Evolutionary conservation across 345 rosid species (phyloP).

Genomic region (Camelina hispida): DNA sequence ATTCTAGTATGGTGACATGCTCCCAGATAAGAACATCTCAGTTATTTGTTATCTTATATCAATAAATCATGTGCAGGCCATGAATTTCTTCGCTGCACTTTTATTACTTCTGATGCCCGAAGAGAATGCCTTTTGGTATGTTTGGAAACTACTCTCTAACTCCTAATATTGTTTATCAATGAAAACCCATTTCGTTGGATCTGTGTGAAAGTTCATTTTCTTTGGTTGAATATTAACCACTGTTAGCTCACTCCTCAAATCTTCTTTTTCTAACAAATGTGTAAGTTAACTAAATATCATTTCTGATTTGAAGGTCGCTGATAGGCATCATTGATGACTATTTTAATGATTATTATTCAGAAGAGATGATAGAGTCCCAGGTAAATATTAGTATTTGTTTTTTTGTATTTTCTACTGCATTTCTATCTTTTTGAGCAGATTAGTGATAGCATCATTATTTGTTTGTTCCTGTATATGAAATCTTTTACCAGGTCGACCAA

Average conservation of each 20-base stretch:
- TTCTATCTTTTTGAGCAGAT: constrained; percentile 4
- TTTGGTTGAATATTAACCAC: constrained; percentile 12
- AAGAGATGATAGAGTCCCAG: constrained; percentile 98
- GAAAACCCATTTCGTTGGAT: constrained; percentile 5
- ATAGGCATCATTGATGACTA: constrained; percentile 90
- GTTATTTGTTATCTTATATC: constrained; percentile 12
- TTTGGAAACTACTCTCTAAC: constrained; percentile 31
- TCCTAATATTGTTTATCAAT: constrained; percentile 17
- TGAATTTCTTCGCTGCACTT: constrained; percentile 98
- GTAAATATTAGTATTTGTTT: constrained; percentile 47
- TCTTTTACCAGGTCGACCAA: constrained; percentile 81
- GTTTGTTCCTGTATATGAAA: constrained; percentile 38
- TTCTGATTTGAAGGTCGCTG: constrained; percentile 65
- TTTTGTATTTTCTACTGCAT: constrained; percentile 13
- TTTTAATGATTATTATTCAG: constrained; percentile 94
- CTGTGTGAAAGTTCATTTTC: constrained; percentile 23
- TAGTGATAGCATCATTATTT: constrained; percentile 19
- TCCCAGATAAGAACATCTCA: constrained; percentile 15
- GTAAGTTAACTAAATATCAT: constrained; percentile 19
- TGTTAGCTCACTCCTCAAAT: constrained; percentile 14
- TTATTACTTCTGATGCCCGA: constrained; percentile 96
- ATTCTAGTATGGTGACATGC: constrained; percentile 22
- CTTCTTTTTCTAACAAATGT: neutral
- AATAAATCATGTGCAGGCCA: constrained; percentile 63
- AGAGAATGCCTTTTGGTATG: constrained; percentile 99